Evolutionary conservation across 2,329 filamentous ascomycete species (phyloP).

Genomic region (Colletotrichum sp.): DNA sequence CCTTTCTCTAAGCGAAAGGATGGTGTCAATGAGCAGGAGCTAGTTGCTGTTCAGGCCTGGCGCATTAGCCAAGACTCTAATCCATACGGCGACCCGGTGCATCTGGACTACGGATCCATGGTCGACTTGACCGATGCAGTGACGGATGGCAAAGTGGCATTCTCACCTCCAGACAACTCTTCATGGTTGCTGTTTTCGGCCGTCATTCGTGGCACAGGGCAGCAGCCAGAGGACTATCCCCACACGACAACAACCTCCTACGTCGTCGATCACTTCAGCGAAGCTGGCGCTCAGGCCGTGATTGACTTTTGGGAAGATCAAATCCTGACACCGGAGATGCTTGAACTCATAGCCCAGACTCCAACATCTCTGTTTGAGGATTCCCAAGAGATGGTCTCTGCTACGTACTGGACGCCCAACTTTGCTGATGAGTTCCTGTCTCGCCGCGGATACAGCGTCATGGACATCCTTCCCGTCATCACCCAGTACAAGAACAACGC

Average conservation of each 20-base stretch:
- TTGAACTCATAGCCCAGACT: not conserved
- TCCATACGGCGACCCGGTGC: not conserved
- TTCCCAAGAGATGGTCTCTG: not conserved
- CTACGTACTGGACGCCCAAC: not conserved
- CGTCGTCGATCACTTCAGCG: not conserved
- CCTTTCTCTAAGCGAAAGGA: not conserved
- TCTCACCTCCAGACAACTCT: not conserved
- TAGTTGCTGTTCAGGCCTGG: not conserved
- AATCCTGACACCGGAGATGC: not conserved
- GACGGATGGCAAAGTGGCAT: accelerated
- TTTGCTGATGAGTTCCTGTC: not conserved
- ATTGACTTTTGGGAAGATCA: not conserved
- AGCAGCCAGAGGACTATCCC: not conserved
- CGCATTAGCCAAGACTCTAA: not conserved
- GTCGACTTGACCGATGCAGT: not conserved
- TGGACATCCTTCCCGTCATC: not conserved
- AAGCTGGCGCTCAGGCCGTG: not conserved
- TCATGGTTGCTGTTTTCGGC: not conserved
- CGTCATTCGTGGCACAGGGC: not conserved
- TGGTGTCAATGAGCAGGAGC: not conserved
- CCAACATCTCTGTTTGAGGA: not conserved
- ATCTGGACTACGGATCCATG: not conserved
- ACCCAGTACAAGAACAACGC: not conserved
- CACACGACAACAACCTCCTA: not conserved
- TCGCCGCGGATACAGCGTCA: not conserved